These are phyloP conservation scores for Saccharomycopsis synnaedendra DNA, from an alignment of 805 yeast genomes.

Conservation along the genomic window DNA sequence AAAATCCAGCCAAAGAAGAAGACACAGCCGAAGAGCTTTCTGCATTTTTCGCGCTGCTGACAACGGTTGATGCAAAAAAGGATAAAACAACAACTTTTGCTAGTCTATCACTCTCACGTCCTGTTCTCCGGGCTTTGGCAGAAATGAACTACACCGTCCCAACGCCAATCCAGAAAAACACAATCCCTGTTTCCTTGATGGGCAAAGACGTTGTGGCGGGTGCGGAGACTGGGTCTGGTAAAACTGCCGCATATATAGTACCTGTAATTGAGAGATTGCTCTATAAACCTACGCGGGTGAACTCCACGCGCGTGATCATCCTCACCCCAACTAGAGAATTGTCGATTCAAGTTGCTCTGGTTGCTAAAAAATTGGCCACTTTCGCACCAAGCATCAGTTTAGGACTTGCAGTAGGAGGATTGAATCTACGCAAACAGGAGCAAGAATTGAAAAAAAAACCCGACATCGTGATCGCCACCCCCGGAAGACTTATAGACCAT, in stretches of 20 bases:
- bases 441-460: constrained; percentile 88
- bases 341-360: constrained; percentile 93
- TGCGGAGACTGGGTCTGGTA: constrained; percentile 99
- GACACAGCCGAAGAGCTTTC: constrained; percentile 81
- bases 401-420: constrained; percentile 97
- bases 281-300: constrained; percentile 75
- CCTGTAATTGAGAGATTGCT: constrained; percentile 89
- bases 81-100: constrained; percentile 52
- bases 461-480: constrained; percentile 94
- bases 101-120: constrained; percentile 75
- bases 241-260: constrained; percentile 96
- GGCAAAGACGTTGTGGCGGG: constrained; percentile 99
- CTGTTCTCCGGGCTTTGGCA: constrained; percentile 72
- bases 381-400: constrained; percentile 68
- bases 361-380: constrained; percentile 74
- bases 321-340: constrained; percentile 95
- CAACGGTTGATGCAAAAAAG: constrained; percentile 38
- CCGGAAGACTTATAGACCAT: constrained; percentile 97
- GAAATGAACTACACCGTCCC: constrained; percentile 80
- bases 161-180: constrained; percentile 86
- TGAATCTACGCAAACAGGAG: constrained; percentile 90
- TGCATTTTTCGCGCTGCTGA: constrained; percentile 54
- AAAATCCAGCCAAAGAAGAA: constrained; percentile 18
- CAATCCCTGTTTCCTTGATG: constrained; percentile 83
- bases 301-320: constrained; percentile 84